phyloP scores from a whole-genome alignment of 306 rosid species.

The Alnus rubra region DNA sequence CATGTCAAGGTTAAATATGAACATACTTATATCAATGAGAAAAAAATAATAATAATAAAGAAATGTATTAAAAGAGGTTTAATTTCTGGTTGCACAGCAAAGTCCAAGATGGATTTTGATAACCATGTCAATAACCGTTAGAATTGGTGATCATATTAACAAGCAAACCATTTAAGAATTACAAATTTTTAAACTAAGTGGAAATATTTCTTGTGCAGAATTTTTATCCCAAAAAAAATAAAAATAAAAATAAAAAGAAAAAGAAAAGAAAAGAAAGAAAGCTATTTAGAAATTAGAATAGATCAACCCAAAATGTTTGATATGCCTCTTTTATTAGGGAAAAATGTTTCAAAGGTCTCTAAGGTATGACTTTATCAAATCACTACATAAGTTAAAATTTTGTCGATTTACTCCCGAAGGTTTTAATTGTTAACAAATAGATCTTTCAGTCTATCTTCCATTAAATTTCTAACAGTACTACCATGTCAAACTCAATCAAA shows the following conservation, averaged over 20 bases:
- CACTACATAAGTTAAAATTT: too few species aligned
- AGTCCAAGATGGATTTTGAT: background rate
- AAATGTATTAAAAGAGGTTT: background rate
- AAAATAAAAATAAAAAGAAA: background rate
- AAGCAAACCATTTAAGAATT: background rate
- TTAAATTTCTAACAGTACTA: too few species aligned
- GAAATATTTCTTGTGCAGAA: background rate
- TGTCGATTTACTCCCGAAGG: too few species aligned
- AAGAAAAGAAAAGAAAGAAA: too few species aligned
- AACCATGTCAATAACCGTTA: background rate
- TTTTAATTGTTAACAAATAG: too few species aligned
- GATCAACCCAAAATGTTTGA: too few species aligned
- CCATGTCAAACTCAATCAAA: too few species aligned
- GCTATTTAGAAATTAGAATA: too few species aligned
- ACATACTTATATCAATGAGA: conserved; percentile 8
- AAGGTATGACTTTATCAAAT: too few species aligned
- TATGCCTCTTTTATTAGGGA: too few species aligned
- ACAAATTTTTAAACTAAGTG: background rate
- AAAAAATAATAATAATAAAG: background rate
- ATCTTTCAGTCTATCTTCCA: too few species aligned
- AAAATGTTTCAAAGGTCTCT: too few species aligned
- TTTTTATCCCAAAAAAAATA: background rate
- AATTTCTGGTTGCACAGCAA: background rate
- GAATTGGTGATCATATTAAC: background rate
- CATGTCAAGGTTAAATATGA: conserved; percentile 15